A percentile compares a stretch with the other conserved stretches of the same genome.
Evolutionary conservation across 306 rosid species (phyloP).

Genomic region (Malus sylvestris): DNA sequence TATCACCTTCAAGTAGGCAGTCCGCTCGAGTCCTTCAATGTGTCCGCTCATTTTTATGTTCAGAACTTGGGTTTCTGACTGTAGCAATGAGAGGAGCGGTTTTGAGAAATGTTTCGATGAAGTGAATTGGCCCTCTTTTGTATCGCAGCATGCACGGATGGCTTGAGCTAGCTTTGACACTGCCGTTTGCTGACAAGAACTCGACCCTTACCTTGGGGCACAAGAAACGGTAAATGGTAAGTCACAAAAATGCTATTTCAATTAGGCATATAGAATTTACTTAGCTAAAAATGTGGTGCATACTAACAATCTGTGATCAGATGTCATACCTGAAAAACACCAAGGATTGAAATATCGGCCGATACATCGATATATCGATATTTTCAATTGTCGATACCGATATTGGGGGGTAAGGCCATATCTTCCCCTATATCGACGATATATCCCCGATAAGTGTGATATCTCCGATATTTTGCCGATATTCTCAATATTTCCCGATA

Average conservation of each 20-base stretch:
- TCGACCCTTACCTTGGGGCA: constrained; percentile 26
- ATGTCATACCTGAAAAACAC: constrained; percentile 19
- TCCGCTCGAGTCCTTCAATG: constrained; percentile 12
- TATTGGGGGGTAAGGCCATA: too few species aligned
- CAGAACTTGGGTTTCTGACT: constrained; percentile 22
- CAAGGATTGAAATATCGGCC: too few species aligned
- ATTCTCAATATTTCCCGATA: too few species aligned
- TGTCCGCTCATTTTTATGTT: constrained; percentile 5
- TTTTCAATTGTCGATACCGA: too few species aligned
- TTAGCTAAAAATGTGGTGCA: too few species aligned
- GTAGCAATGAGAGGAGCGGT: constrained; percentile 18
- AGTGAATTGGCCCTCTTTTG: constrained; percentile 14
- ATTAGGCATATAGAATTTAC: too few species aligned
- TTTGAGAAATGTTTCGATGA: constrained; percentile 1
- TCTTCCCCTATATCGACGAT: too few species aligned
- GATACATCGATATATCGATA: too few species aligned
- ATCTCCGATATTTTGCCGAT: too few species aligned
- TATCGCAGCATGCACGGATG: constrained; percentile 21
- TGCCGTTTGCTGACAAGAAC: constrained; percentile 21
- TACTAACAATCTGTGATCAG: not conserved
- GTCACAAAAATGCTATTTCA: too few species aligned
- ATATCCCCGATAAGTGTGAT: too few species aligned
- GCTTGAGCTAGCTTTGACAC: constrained; percentile 14
- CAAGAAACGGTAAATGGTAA: too few species aligned
- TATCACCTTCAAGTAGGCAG: constrained; percentile 14